Evolutionary conservation across 169 alveolate species (phyloP).

Genomic region (Hepatocystis sp.): DNA sequence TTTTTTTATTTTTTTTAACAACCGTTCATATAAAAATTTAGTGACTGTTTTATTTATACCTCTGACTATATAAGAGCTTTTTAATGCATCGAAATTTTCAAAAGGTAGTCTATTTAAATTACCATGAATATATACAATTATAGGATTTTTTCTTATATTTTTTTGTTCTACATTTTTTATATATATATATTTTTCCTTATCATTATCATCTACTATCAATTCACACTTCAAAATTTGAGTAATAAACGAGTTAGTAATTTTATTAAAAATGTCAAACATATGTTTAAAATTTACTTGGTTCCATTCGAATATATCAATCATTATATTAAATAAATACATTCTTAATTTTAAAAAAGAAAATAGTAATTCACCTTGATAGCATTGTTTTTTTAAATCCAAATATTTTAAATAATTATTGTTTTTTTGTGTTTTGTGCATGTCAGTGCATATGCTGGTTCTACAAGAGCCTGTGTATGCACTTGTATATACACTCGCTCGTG

Average conservation of each 20-base stretch:
- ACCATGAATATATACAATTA: slow-evolving; percentile 43
- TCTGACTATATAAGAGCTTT: slow-evolving; percentile 63
- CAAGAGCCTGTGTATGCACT: no score
- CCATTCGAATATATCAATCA: slow-evolving; percentile 58
- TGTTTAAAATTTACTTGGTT: slow-evolving; percentile 12
- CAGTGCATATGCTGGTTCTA: no score
- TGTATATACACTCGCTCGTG: no score
- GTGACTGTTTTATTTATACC: slow-evolving; percentile 59
- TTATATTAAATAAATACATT: slow-evolving; percentile 69
- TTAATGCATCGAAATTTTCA: slow-evolving; percentile 66
- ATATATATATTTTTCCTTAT: slow-evolving; percentile 48
- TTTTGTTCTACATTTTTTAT: slow-evolving; percentile 19
- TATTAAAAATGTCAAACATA: slow-evolving; percentile 52
- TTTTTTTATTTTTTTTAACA: slow-evolving; percentile 25
- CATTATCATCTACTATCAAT: slow-evolving; percentile 14
- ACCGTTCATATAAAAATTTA: slow-evolving; percentile 38
- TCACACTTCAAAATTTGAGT: slow-evolving; percentile 35
- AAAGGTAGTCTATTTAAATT: slow-evolving; percentile 68
- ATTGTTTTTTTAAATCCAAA: slow-evolving; percentile 63
- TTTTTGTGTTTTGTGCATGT: no score
- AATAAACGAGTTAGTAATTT: slow-evolving; percentile 50
- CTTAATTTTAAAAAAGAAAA: slow-evolving; percentile 65
- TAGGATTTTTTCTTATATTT: slow-evolving; percentile 54
- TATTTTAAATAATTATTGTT: slow-evolving; percentile 47
- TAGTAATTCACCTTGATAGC: slow-evolving; percentile 41